These are phyloP conservation scores for Rhynchospora tenuis DNA, from an alignment of 176 grass and related monocot genomes.

Conservation along the genomic window DNA sequence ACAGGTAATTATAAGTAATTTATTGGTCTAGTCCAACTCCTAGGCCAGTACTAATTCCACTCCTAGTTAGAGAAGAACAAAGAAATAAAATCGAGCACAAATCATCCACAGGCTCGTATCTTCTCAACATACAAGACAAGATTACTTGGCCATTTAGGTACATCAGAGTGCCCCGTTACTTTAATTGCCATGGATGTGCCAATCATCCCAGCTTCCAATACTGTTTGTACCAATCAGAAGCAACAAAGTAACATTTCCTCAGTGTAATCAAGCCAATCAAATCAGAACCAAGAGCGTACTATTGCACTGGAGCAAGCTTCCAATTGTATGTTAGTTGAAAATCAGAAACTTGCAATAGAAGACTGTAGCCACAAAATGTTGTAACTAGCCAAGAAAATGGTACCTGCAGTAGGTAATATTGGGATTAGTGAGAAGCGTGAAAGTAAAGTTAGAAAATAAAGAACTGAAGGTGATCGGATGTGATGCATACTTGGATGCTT, in stretches of 20 bases:
- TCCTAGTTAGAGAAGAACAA: not conserved
- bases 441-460: not conserved
- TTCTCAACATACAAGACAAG: not conserved
- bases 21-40: not conserved
- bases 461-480: not conserved
- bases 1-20: not conserved
- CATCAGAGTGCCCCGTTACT: not conserved
- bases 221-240: not conserved
- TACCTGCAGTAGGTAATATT: not conserved
- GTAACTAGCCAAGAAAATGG: not conserved
- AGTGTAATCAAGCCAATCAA: not conserved
- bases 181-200: not conserved
- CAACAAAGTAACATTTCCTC: not conserved
- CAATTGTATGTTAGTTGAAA: not conserved
- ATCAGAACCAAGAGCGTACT: not conserved
- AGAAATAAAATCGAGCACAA: not conserved
- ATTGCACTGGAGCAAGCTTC: no score
- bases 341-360: not conserved
- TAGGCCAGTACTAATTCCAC: not conserved
- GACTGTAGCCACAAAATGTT: not conserved
- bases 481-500: not conserved
- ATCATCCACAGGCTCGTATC: not conserved
- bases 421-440: not conserved
- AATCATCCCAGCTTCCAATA: not conserved
- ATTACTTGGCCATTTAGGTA: no score